Conservation (phyloP, 73 alveolate genomes). For the Breviolum minutum region DNA sequence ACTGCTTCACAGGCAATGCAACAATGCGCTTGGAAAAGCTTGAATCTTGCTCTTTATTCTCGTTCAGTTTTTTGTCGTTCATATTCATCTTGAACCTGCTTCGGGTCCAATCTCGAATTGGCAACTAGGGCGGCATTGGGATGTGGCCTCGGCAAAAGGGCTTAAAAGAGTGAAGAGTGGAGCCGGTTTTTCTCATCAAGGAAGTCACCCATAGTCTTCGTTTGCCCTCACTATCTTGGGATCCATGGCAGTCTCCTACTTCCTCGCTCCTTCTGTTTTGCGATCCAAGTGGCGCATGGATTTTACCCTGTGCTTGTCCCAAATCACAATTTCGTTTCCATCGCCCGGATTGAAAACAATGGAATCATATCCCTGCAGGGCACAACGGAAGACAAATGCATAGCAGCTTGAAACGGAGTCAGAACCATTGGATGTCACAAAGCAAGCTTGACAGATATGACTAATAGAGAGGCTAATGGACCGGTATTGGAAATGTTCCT, state of each 20-base stretch:
- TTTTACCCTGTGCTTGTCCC: conserved; percentile 69
- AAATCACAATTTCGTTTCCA: conserved; percentile 69
- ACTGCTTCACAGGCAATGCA: not conserved
- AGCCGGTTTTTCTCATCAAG: no score
- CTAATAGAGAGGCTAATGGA: no score
- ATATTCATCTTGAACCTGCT: not conserved
- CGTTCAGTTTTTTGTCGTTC: not conserved
- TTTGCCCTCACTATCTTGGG: not conserved
- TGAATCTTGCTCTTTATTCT: not conserved
- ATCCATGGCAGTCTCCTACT: not conserved
- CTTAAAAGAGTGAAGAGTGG: not conserved
- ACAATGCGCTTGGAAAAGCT: no score
- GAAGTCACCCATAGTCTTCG: no score
- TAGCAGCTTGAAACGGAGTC: no score
- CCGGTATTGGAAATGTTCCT: no score
- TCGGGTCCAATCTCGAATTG: not conserved
- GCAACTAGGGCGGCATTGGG: conserved; percentile 30
- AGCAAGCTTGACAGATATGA: no score
- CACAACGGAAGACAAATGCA: no score
- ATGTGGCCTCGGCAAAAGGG: not conserved
- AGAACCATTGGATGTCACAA: no score
- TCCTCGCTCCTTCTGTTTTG: no score
- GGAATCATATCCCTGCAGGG: conserved; percentile 27
- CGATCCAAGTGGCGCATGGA: conserved; percentile 25
- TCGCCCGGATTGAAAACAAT: conserved; percentile 82